A percentile compares a stretch with the other conserved stretches of the same genome.
Evolutionary conservation across 2,329 filamentous ascomycete species (phyloP).

Genomic region (Curvularia sp.): DNA sequence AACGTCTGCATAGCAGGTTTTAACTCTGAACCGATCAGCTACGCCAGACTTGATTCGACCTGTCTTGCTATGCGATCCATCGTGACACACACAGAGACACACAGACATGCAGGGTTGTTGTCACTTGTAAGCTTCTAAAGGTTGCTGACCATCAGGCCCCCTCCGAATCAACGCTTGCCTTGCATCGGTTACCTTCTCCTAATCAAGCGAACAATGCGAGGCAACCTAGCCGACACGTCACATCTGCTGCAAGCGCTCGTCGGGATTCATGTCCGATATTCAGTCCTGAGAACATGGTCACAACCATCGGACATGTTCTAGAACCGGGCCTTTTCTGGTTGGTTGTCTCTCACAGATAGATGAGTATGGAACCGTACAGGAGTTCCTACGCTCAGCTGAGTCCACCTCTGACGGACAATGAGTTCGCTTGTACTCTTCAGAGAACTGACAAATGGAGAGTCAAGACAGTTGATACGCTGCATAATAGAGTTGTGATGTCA

Average conservation of each 20-base stretch:
- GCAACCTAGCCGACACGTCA: neutral
- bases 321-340: neutral
- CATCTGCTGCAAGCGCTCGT: neutral
- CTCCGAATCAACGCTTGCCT: neutral
- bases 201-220: neutral
- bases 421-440: neutral
- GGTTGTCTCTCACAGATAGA: neutral
- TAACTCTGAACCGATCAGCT: neutral
- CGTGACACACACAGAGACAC: constrained; percentile 1
- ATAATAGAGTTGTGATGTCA: neutral
- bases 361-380: neutral
- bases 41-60: neutral
- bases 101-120: neutral
- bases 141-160: neutral
- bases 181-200: neutral
- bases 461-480: neutral
- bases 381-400: neutral
- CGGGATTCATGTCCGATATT: neutral
- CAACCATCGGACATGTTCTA: neutral
- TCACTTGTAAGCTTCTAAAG: neutral
- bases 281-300: neutral
- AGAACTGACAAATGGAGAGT: neutral
- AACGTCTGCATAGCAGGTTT: neutral
- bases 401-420: neutral
- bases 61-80: neutral